These are phyloP conservation scores for Exophiala mesophila DNA, from an alignment of 2,329 filamentous ascomycete genomes.

Conservation along the genomic window DNA sequence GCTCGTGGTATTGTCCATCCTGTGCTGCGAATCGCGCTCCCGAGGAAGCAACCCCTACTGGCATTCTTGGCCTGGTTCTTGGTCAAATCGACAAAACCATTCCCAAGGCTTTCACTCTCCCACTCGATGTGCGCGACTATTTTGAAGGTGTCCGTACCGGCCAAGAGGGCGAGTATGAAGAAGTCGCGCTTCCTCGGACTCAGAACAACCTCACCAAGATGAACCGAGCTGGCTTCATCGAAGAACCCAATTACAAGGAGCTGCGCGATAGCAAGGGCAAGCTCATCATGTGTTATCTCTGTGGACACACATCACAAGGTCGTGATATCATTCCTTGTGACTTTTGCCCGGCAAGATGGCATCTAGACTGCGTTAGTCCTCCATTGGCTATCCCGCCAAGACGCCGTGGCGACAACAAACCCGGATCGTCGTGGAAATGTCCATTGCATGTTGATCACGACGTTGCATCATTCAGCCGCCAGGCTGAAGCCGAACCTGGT, in stretches of 20 bases:
- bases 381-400: constrained; percentile 74
- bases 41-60: constrained; percentile 42
- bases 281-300: constrained; percentile 70
- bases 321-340: constrained; percentile 82
- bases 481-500: constrained; percentile 35
- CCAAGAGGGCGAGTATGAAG: constrained; percentile 74
- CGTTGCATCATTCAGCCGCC: constrained; percentile 51
- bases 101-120: constrained; percentile 67
- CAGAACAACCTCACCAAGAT: constrained; percentile 34
- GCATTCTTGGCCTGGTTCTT: constrained; percentile 52
- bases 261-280: constrained; percentile 68
- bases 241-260: constrained; percentile 58
- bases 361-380: constrained; percentile 85
- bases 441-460: constrained; percentile 80
- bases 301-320: constrained; percentile 57
- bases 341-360: constrained; percentile 76
- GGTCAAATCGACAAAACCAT: constrained; percentile 63
- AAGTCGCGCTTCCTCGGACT: constrained; percentile 41
- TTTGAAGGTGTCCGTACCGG: constrained; percentile 78
- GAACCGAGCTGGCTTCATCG: constrained; percentile 31
- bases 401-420: constrained; percentile 42
- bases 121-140: constrained; percentile 63
- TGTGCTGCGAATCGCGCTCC: constrained; percentile 47
- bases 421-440: constrained; percentile 75
- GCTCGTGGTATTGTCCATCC: constrained; percentile 77